Conservation (phyloP, 2,329 filamentous ascomycete genomes). For the Penicillium sp. region DNA sequence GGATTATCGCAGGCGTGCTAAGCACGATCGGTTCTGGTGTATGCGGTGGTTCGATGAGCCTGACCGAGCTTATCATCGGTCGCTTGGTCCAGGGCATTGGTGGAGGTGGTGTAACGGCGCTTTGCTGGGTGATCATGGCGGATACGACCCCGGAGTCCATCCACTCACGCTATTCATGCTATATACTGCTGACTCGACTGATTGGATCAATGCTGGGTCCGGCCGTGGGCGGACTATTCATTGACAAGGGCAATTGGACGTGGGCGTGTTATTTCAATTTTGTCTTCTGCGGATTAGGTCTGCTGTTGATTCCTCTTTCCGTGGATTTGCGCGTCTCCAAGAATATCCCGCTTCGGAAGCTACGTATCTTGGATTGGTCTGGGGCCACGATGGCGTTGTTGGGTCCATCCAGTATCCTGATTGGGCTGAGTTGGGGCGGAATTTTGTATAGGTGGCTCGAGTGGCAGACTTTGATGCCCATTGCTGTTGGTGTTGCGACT, state of each 20-base stretch:
- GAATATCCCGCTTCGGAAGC: conserved; percentile 29
- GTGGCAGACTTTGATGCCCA: conserved; percentile 48
- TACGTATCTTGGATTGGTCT: conserved; percentile 50
- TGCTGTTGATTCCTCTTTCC: conserved; percentile 40
- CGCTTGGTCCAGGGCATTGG: conserved; percentile 55
- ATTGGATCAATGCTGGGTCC: conserved; percentile 40
- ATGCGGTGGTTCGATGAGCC: conserved; percentile 47
- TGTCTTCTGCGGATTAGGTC: conserved; percentile 38
- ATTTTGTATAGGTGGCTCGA: conserved; percentile 47
- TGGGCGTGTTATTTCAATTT: conserved; percentile 44
- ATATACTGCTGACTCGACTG: conserved; percentile 41
- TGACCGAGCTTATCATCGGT: conserved; percentile 50
- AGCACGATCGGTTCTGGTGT: conserved; percentile 56
- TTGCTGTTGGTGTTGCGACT: conserved; percentile 42
- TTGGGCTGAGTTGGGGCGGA: conserved; percentile 54
- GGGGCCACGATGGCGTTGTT: conserved; percentile 50
- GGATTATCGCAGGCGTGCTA: conserved; percentile 52
- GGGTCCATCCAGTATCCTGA: conserved; percentile 46
- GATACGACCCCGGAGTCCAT: conserved; percentile 48
- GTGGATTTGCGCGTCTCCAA: conserved; percentile 37
- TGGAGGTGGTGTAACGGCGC: conserved; percentile 52
- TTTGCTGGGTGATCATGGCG: conserved; percentile 52
- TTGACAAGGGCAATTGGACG: conserved; percentile 33
- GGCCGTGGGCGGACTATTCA: conserved; percentile 37
- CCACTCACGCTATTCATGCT: conserved; percentile 42